Evolutionary conservation across 306 rosid genomes (phyloP), one percentile per base, ranked within the genome.

Genomic region (Cucumis hystrix): DNA sequence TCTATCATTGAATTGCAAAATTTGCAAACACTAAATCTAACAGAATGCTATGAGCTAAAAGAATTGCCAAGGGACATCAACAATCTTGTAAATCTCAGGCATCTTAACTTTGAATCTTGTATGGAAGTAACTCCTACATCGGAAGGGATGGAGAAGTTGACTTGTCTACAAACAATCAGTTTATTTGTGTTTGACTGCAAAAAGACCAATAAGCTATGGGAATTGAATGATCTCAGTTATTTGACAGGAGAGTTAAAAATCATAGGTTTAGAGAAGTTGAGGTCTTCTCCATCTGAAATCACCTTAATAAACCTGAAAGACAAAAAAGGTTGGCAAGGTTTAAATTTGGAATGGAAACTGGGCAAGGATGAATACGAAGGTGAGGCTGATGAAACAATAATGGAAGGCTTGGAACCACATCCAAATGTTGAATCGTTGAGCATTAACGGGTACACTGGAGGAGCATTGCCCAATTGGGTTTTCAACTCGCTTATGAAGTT

Each of bases 21-120:
- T n/a, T 49, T 79, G 41, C 65, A 72, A 35, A 72, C 73, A n/a
- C 55, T 79, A 5, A 11, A 41, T 15, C 54, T 73, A n/a, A 1
- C 45, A 40, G 2, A 7, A 7, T 0, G 11, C 0, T 79, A 78
- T 79, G 0, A 0, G 0, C 30, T 73, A 41, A 12, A 35, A 40
- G 30, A 47, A 43, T 3, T 80, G 79, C 75, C 79, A 2, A 8
- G 35, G 41, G 68, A 74, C 30, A 49, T n/a, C 0, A 35, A 14
- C 41, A 80, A 74, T 18, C 47, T 76, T 28, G 49, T 60, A 11
- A 75, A 55, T 17, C 61, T 79, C 6, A 79, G 28, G 47, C 80
- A 79, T 78, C 81, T 86, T 25, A 2, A 28, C 7, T 13, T 63
- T 3, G 5, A 54, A 1, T 1, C 3, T 40, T 7, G 2, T 0